Percentiles rank a stretch among this genome's conserved stretches.
Evolutionary conservation across 179 eudicot genomes (phyloP).

Genomic region (Gypsophila paniculata): DNA sequence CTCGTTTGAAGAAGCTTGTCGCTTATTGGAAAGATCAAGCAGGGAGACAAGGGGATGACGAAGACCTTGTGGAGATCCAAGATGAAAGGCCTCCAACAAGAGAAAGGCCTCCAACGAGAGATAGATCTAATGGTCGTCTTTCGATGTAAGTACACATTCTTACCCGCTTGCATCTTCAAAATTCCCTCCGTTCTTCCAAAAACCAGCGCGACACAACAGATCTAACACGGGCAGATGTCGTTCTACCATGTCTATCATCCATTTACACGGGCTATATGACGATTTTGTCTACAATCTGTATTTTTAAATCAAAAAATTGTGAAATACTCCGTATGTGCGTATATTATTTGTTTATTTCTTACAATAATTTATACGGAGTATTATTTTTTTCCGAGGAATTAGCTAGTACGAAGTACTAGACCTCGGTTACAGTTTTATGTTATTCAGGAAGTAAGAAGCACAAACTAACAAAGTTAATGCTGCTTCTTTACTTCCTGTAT

Average conservation of each 20-base stretch:
- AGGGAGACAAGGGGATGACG: slow-evolving; percentile 83
- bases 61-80: slow-evolving; percentile 88
- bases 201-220: background rate
- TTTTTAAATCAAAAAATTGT: slow-evolving; percentile 23
- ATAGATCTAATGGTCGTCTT: slow-evolving; percentile 56
- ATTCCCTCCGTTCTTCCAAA: slow-evolving; percentile 1
- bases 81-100: slow-evolving; percentile 55
- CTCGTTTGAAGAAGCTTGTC: slow-evolving; percentile 75
- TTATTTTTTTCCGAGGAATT: background rate
- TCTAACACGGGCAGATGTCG: background rate
- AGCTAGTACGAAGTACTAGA: background rate
- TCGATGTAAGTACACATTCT: slow-evolving; percentile 32
- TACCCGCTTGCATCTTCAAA: background rate
- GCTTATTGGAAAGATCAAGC: slow-evolving; percentile 95
- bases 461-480: too few species aligned
- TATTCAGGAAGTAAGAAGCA: background rate
- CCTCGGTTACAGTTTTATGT: background rate
- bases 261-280: background rate
- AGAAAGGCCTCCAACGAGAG: slow-evolving; percentile 38
- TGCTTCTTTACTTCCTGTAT: too few species aligned
- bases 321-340: slow-evolving; percentile 24
- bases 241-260: slow-evolving; percentile 1
- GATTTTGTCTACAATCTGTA: slow-evolving; percentile 14
- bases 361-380: background rate
- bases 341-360: background rate